These are phyloP conservation scores for Phoma sp. DNA, from an alignment of 2,329 filamentous ascomycete species.

Conservation along the genomic window DNA sequence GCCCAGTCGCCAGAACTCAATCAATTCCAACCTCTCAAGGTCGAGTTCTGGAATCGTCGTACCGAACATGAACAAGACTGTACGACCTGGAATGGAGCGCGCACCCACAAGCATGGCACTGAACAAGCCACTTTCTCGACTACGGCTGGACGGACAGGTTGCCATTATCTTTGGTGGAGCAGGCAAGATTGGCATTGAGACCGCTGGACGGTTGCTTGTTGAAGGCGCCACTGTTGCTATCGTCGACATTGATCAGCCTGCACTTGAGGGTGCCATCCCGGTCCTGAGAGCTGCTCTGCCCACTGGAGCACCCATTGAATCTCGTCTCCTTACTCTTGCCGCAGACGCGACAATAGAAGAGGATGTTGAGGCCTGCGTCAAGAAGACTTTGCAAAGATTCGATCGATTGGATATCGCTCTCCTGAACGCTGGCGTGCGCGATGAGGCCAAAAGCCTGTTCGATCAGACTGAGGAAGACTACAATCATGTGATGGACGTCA, in stretches of 20 bases:
- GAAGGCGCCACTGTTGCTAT: slow-evolving; percentile 48
- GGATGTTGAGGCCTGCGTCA: slow-evolving; percentile 83
- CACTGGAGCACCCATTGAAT: slow-evolving; percentile 32
- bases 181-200: slow-evolving; percentile 44
- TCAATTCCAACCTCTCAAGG: slow-evolving; percentile 16
- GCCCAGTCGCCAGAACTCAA: slow-evolving; percentile 14
- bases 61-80: slow-evolving; percentile 31
- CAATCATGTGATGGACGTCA: slow-evolving; percentile 46
- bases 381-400: slow-evolving; percentile 54
- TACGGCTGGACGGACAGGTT: slow-evolving; percentile 40
- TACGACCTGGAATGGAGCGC: slow-evolving; percentile 32
- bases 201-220: slow-evolving; percentile 42
- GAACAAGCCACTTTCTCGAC: slow-evolving; percentile 35
- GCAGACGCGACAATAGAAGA: slow-evolving; percentile 53
- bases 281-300: slow-evolving; percentile 32
- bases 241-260: slow-evolving; percentile 41
- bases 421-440: slow-evolving; percentile 36
- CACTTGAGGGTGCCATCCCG: slow-evolving; percentile 35
- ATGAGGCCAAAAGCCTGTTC: slow-evolving; percentile 40
- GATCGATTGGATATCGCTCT: slow-evolving; percentile 36
- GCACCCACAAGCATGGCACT: slow-evolving; percentile 36
- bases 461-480: slow-evolving; percentile 46
- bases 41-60: slow-evolving; percentile 28
- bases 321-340: slow-evolving; percentile 39
- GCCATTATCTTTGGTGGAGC: slow-evolving; percentile 44